Evolutionary conservation across 2,329 filamentous ascomycete genomes (phyloP), one percentile per base, ranked within the genome.

Genomic region (Calonectria hawksworthii): DNA sequence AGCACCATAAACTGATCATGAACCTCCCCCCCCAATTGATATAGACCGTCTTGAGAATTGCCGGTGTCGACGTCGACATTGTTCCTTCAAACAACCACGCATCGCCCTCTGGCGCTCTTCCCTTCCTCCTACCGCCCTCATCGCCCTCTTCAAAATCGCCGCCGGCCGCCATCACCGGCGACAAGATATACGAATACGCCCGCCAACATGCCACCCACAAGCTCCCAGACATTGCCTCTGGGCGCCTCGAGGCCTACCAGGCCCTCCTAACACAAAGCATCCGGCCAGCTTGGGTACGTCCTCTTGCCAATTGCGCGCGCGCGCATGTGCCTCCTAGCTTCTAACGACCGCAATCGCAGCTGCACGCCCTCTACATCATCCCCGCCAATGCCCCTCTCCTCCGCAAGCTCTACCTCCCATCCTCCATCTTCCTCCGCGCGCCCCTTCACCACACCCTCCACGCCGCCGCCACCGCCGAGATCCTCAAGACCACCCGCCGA

Each of bases 61-160:
- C 92, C 66, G 90, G 90, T 51, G 88, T 98, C 73, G 86, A 92
- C 6, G 94, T 96, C 83, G 88, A 88, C 68, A 87, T 93, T 67
- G 87, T 92, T 9, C 86, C 95, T 6, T 98, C 96, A 5, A 98
- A 92, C 80, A 99, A 99, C 85, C 97, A 99, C 87, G 96, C 96
- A 67, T 98, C 96, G 2, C 96, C 96, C 0, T 94, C 93, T 28
- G 96, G 96, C 73, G 90, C 93, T n/a, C 90, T 99, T 18, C 97
- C 97, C 0, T 99, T 98, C 86, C 90, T 99, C 54, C 89, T 96
- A 11, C 93, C 94, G 13, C 76, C 84, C 34, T 78, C 80, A 16
- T 75, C 81, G 79, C 75, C 84, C 32, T 79, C 82, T 26, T 76
- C 75, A 18, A 75, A 76, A 23, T 89, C 91, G 2, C 86, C 96